Conservation (phyloP, 2,329 filamentous ascomycete genomes). For the Penicillium digitatum region DNA sequence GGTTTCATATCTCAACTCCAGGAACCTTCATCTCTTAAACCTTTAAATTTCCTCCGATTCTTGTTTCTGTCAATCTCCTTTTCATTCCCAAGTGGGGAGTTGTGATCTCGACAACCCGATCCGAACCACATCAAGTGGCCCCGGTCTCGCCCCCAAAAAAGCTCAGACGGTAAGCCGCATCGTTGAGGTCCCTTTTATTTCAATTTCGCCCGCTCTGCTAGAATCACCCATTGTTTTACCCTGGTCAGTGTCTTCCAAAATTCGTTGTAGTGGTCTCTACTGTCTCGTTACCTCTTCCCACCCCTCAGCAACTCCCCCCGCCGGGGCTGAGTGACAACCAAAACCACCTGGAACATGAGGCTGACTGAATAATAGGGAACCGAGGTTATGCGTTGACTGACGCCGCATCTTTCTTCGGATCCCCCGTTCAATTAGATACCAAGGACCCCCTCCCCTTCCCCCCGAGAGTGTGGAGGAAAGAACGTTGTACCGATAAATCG, state of each 20-base stretch:
- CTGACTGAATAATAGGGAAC: constrained; percentile 8
- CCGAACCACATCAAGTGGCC: constrained; percentile 17
- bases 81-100: constrained; percentile 1
- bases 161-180: constrained; percentile 14
- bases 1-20: background rate
- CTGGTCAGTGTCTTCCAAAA: background rate
- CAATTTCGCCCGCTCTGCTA: constrained; percentile 10
- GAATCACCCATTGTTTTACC: constrained; percentile 2
- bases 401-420: constrained; percentile 5
- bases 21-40: background rate
- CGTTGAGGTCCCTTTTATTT: constrained; percentile 12
- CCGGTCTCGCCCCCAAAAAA: constrained; percentile 22
- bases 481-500: constrained; percentile 3
- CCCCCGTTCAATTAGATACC: constrained; percentile 4
- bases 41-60: background rate
- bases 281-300: background rate
- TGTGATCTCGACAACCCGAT: constrained; percentile 16
- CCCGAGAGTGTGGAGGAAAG: constrained; percentile 12
- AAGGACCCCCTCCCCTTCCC: too few species aligned
- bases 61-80: background rate
- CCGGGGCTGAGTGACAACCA: background rate
- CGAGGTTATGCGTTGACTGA: constrained; percentile 20
- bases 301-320: constrained; percentile 3
- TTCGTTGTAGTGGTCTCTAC: background rate
- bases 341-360: background rate